phyloP scores from a whole-genome alignment of 1,284 basidiomycete genomes.

The Entoloma clypeatum region DNA sequence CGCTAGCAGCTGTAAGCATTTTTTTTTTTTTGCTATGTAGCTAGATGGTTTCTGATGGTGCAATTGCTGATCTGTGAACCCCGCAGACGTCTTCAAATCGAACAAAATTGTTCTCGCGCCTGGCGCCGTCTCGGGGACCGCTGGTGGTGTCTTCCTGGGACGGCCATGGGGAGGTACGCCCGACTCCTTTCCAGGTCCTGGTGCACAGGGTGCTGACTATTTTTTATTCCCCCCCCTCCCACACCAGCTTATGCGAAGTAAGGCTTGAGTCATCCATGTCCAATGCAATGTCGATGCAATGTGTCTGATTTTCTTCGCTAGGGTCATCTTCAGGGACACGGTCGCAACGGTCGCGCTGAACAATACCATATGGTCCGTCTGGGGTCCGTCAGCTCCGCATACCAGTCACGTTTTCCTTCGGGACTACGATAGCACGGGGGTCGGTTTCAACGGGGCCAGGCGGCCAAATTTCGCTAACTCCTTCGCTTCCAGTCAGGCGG shows the following conservation, averaged over 20 bases:
- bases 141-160: conserved; percentile 25
- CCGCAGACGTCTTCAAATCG: no score
- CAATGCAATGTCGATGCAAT: not conserved
- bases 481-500: no score
- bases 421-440: conserved; percentile 28
- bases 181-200: conserved; percentile 2
- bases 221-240: not conserved
- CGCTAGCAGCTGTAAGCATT: conserved; percentile 15
- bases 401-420: conserved; percentile 29
- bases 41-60: not conserved
- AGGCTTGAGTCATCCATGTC: not conserved
- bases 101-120: conserved; percentile 15
- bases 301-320: conserved; percentile 1
- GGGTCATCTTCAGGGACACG: conserved; percentile 19
- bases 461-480: no score
- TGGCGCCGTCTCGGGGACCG: conserved; percentile 7
- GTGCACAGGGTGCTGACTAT: not conserved
- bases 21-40: not conserved
- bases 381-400: conserved; percentile 25
- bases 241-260: no score
- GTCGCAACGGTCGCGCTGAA: conserved; percentile 22
- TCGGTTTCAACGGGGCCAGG: no score
- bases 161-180: conserved; percentile 29
- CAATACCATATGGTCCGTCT: conserved; percentile 27
- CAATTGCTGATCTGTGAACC: conserved; percentile 28